Evolutionary conservation across 192 early-diverging fungal species (phyloP).

Genomic region (Coemansia sp.): DNA sequence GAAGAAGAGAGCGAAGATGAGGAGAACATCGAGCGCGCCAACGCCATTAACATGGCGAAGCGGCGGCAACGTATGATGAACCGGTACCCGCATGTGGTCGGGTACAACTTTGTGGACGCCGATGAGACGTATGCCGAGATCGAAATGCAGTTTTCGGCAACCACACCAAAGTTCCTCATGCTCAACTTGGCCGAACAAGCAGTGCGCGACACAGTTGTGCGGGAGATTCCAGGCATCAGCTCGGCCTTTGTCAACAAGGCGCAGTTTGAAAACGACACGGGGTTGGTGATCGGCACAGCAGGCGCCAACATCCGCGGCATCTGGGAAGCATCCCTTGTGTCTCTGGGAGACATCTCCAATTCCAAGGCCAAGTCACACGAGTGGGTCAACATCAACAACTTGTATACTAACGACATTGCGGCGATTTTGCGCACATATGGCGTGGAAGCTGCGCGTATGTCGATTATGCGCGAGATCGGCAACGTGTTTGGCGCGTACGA

Average conservation of each 20-base stretch:
- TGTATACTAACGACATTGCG: conserved; percentile 97
- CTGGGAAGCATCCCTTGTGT: conserved; percentile 66
- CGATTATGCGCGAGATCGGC: conserved; percentile 91
- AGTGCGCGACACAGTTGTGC: conserved; percentile 71
- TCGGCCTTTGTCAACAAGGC: conserved; percentile 80
- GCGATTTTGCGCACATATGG: conserved; percentile 91
- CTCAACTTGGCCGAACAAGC: conserved; percentile 81
- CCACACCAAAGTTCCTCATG: conserved; percentile 94
- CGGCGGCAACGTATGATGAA: conserved; percentile 56
- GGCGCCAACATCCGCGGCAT: conserved; percentile 91
- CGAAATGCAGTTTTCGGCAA: conserved; percentile 84
- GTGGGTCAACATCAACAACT: conserved; percentile 79
- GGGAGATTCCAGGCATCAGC: conserved; percentile 82
- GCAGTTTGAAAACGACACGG: conserved; percentile 76
- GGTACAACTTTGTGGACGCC: conserved; percentile 54
- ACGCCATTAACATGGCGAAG: conserved; percentile 17
- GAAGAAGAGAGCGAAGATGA: conserved; percentile 53
- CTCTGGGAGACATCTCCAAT: conserved; percentile 38
- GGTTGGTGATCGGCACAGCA: conserved; percentile 75
- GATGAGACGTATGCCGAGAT: conserved; percentile 39
- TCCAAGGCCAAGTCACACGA: conserved; percentile 43
- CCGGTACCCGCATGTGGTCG: conserved; percentile 63
- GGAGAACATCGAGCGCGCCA: conserved; percentile 47
- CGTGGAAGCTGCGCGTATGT: conserved; percentile 91
- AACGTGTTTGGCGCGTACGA: conserved; percentile 92